Conservation (phyloP, 176 grass and related monocot species). For the Elymus sibiricus region DNA sequence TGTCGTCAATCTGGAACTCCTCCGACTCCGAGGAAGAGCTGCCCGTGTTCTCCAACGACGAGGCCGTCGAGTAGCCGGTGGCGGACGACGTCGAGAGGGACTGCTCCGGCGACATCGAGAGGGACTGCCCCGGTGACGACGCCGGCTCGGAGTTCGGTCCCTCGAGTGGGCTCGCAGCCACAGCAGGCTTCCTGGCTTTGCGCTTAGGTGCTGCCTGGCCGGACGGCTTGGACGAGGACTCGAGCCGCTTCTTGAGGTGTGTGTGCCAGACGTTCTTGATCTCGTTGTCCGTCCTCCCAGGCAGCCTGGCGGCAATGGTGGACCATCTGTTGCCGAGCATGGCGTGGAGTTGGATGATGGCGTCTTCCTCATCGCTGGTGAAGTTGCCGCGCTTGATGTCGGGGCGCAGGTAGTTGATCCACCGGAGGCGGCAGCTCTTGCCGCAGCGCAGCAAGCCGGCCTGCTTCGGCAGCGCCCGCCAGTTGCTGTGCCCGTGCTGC, state of each 20-base stretch:
- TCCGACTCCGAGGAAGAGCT: constrained; percentile 53
- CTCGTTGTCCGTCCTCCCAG: constrained; percentile 83
- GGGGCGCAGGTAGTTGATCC: constrained; percentile 84
- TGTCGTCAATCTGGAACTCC: constrained; percentile 50
- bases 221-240: background rate
- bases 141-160: background rate
- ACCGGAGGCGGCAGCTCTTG: constrained; percentile 86
- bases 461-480: constrained; percentile 78
- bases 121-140: constrained; percentile 26
- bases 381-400: constrained; percentile 90
- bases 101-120: constrained; percentile 33
- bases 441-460: constrained; percentile 75
- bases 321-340: constrained; percentile 82
- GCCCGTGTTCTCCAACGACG: constrained; percentile 38
- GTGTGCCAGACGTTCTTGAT: constrained; percentile 90
- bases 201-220: constrained; percentile 5
- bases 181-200: constrained; percentile 15
- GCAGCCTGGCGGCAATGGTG: constrained; percentile 63
- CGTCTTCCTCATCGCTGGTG: constrained; percentile 68
- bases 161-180: background rate
- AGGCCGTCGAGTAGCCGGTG: constrained; percentile 10
- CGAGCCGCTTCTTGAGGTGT: constrained; percentile 57
- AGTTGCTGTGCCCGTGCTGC: constrained; percentile 69
- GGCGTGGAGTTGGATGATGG: constrained; percentile 62
- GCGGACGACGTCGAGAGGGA: constrained; percentile 18